Base-by-base conservation (phyloP, 306 rosid species). In the Begonia peltatifolia region DNA sequence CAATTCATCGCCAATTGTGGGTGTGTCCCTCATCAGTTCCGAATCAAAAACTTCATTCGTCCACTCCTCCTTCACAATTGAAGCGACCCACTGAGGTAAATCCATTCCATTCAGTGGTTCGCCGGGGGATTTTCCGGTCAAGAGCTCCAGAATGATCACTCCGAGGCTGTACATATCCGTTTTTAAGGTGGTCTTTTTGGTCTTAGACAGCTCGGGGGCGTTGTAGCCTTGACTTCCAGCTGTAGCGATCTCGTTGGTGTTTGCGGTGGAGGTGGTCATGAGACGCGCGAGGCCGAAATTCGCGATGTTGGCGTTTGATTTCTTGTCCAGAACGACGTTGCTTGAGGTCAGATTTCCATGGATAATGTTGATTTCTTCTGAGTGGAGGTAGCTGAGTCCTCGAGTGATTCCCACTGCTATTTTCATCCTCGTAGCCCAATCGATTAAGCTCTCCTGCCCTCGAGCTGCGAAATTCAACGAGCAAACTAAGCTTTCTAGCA, bases 51-150 rank as follows among this genome's bases (percentile, higher is more conserved):
- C 96, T 76, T 84, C 94, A 64, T 84, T 84, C 0, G 90, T 84
- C 94, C 94, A 81, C 53, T 84, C 94, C 59, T 81, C 96, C 47
- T 87, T 83, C 3, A 87, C 96, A 8, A 83, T 87, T 0, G 96
- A 87, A 0, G 94, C 96, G 49, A 87, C 96, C 90, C 87, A 87
- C 15, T 87, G 96, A 0, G 96, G 96, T 70, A 87, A 76, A 36
- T 87, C 96, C 81, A 78, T 59, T 14, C 94, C 90, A 54, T 78
- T 80, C 57, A 75, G 75, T 1, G 90, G 69, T n/a, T 87, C 96
- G 1, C 84, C 84, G 0, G 96, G 96, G 0, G 93, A 82, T 38
- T 87, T 87, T 1, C 94, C 96, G 0, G 96, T 83, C 42, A 87
- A 63, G 38, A 87, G 96, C 62, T 87, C 96, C 78, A 87, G 46